Evolutionary conservation across 352 stramenopile species (phyloP).

Genomic region (Phytopythium oedochilum): DNA sequence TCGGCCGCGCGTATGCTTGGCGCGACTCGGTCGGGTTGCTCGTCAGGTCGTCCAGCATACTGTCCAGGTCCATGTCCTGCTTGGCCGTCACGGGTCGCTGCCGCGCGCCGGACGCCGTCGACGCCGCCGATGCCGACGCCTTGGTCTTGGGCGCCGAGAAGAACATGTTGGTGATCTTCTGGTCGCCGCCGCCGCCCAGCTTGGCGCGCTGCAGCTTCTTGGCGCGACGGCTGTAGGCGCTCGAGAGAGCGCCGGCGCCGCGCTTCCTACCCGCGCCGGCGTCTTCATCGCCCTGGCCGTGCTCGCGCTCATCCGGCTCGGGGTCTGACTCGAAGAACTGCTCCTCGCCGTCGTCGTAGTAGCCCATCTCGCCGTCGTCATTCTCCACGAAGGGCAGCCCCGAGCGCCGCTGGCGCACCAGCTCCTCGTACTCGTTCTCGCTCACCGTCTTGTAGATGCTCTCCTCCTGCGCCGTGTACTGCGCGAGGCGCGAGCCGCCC

Average conservation of each 20-base stretch:
- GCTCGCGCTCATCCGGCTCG: conserved; percentile 21
- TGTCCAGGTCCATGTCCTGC: conserved; percentile 82
- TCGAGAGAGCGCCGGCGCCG: conserved; percentile 72
- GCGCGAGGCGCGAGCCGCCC: conserved; percentile 44
- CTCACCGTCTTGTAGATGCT: conserved; percentile 85
- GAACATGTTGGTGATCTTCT: conserved; percentile 90
- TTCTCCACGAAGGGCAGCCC: conserved; percentile 83
- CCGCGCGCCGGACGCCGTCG: neutral
- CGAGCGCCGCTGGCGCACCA: conserved; percentile 74
- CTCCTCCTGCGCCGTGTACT: conserved; percentile 71
- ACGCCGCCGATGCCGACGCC: conserved; percentile 14
- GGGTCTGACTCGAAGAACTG: conserved; percentile 86
- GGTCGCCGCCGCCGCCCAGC: conserved; percentile 56
- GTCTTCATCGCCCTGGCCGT: too few species aligned
- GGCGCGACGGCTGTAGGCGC: conserved; percentile 61
- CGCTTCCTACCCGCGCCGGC: conserved; percentile 67
- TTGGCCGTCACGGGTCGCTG: conserved; percentile 33
- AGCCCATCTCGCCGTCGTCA: conserved; percentile 81
- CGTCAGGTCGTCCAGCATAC: conserved; percentile 81
- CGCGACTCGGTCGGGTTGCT: conserved; percentile 74
- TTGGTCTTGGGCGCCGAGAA: conserved; percentile 59
- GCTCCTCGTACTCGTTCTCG: conserved; percentile 80
- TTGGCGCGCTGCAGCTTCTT: conserved; percentile 86
- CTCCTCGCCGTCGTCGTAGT: conserved; percentile 87
- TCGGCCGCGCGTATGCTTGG: conserved; percentile 38